Percentiles rank a stretch among this genome's conserved stretches.
Evolutionary conservation across 2,329 filamentous ascomycete species (phyloP).

Genomic region (Ceratocystis cacaofunesta): DNA sequence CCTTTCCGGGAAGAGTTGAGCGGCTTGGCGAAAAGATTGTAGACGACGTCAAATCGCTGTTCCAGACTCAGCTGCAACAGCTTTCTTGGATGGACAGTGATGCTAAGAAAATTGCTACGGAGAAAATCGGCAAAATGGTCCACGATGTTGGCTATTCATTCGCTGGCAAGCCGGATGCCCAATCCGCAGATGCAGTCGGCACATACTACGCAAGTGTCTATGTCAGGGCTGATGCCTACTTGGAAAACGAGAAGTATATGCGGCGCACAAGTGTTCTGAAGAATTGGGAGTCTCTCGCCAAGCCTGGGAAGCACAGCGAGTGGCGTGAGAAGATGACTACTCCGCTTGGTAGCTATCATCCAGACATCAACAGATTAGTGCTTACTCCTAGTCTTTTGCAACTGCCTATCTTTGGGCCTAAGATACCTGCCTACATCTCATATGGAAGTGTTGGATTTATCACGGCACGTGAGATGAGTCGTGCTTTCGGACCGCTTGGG

Average conservation of each 20-base stretch:
- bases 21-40: conserved; percentile 50
- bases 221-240: conserved; percentile 37
- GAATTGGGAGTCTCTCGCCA: conserved; percentile 43
- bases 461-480: conserved; percentile 53
- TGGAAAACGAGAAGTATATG: conserved; percentile 40
- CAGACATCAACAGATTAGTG: conserved; percentile 50
- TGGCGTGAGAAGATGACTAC: conserved; percentile 47
- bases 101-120: conserved; percentile 42
- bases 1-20: conserved; percentile 35
- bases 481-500: conserved; percentile 54
- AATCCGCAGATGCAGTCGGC: conserved; percentile 40
- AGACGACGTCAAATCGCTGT: conserved; percentile 53
- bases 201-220: conserved; percentile 41
- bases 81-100: conserved; percentile 42
- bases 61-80: conserved; percentile 27
- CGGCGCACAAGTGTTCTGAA: conserved; percentile 31
- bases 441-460: conserved; percentile 57
- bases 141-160: conserved; percentile 56
- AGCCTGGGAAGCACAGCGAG: conserved; percentile 43
- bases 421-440: conserved; percentile 47
- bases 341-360: conserved; percentile 53
- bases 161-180: conserved; percentile 38
- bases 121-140: conserved; percentile 51
- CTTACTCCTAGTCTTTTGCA: conserved; percentile 59
- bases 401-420: conserved; percentile 47